Conservation (phyloP, 441 rosid genomes). For the Jatropha multifida region DNA sequence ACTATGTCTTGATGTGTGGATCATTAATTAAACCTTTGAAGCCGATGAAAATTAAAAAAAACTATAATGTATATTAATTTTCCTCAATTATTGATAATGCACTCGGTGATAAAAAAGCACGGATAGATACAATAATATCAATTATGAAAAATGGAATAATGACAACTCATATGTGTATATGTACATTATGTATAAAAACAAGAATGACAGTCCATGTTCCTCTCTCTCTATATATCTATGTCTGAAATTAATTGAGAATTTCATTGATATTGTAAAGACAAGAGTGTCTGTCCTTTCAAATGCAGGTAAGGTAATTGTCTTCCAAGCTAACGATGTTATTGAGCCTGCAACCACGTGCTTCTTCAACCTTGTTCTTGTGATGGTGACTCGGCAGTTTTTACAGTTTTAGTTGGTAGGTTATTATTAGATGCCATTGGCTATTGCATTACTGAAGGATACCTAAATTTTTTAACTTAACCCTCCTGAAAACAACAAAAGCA, state of each 20-base stretch:
- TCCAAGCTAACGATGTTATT: constrained; percentile 10
- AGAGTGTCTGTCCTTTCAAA: constrained; percentile 20
- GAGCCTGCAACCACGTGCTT: constrained; percentile 38
- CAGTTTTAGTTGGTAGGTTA: constrained; percentile 13
- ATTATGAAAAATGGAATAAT: background rate
- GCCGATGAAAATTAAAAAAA: background rate
- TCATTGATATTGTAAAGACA: constrained; percentile 23
- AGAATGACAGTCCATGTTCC: background rate
- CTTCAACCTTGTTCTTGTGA: constrained; percentile 9
- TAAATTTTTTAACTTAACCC: background rate
- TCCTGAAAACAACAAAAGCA: background rate
- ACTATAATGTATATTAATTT: background rate
- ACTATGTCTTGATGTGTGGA: too few species aligned
- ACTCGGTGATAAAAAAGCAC: background rate
- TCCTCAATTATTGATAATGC: background rate
- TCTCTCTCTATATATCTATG: background rate
- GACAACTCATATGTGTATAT: background rate
- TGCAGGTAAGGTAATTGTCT: constrained; percentile 15
- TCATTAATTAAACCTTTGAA: background rate
- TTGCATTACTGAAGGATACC: background rate
- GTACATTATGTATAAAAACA: background rate
- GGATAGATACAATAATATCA: background rate
- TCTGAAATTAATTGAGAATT: constrained; percentile 11
- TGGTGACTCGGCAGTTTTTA: constrained; percentile 20
- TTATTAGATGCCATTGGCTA: background rate